A percentile compares a stretch with the other conserved stretches of the same genome.
phyloP scores from a whole-genome alignment of 2,329 filamentous ascomycete species.

The Diplodia mutila region DNA sequence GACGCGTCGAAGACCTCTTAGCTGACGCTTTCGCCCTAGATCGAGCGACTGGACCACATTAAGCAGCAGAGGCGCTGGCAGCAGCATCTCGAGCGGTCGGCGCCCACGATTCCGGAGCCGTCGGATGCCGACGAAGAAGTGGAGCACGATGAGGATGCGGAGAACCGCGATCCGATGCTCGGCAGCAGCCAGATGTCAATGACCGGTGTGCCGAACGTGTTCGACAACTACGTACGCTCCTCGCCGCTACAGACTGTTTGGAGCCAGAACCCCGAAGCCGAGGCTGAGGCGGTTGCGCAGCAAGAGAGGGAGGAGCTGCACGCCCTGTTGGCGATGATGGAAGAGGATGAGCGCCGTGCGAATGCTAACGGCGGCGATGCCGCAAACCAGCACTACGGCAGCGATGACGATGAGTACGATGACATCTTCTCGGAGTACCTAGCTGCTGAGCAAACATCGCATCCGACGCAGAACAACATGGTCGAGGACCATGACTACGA shows the following conservation, averaged over 20 bases:
- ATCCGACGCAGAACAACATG: slow-evolving; percentile 35
- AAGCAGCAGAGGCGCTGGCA: slow-evolving; percentile 51
- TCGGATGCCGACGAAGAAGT: slow-evolving; percentile 31
- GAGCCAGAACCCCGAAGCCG: slow-evolving; percentile 8
- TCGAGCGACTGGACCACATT: slow-evolving; percentile 53
- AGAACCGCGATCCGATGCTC: slow-evolving; percentile 12
- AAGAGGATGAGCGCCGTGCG: slow-evolving; percentile 32
- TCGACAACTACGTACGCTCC: background rate
- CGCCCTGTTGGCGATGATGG: slow-evolving; percentile 50
- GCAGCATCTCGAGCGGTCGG: slow-evolving; percentile 46
- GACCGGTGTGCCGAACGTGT: background rate
- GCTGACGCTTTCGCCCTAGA: slow-evolving; percentile 35
- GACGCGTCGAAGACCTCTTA: background rate
- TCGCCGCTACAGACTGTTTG: slow-evolving; percentile 14
- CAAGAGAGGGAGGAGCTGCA: slow-evolving; percentile 42
- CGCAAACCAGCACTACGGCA: slow-evolving; percentile 45
- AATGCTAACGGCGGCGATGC: slow-evolving; percentile 15
- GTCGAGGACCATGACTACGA: slow-evolving; percentile 31
- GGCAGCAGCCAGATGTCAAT: slow-evolving; percentile 7
- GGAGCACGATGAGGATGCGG: slow-evolving; percentile 7
- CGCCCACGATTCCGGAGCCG: slow-evolving; percentile 40
- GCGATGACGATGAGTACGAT: slow-evolving; percentile 63
- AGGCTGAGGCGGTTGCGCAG: slow-evolving; percentile 18
- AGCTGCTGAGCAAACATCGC: slow-evolving; percentile 36
- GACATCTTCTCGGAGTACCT: slow-evolving; percentile 63